phyloP scores from a whole-genome alignment of 495 filamentous ascomycete genomes.

The Hypoxylon trugodes region DNA sequence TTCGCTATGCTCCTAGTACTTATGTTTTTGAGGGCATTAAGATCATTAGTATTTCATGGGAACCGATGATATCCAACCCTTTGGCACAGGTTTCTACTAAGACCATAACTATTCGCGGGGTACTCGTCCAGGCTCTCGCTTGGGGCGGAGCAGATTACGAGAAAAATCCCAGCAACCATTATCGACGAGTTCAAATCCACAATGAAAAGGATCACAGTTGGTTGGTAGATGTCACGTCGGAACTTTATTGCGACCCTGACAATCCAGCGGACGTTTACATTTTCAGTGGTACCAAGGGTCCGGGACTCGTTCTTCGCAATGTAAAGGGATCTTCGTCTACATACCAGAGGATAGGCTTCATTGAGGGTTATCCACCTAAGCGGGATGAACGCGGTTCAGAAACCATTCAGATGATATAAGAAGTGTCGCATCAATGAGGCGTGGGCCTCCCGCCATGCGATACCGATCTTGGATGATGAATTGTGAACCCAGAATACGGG shows the following conservation, averaged over 20 bases:
- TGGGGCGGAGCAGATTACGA: slow-evolving; percentile 3
- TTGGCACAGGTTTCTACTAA: slow-evolving; percentile 9
- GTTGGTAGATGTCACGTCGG: slow-evolving; percentile 15
- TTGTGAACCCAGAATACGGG: too few species aligned
- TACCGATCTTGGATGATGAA: too few species aligned
- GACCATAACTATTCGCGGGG: not conserved
- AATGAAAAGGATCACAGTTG: not conserved
- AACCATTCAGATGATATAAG: slow-evolving; percentile 2
- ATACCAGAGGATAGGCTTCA: slow-evolving; percentile 11
- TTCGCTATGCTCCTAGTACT: not conserved
- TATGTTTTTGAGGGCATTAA: slow-evolving; percentile 11
- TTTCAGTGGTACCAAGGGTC: slow-evolving; percentile 11
- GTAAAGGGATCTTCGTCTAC: slow-evolving; percentile 11
- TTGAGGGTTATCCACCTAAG: slow-evolving; percentile 2
- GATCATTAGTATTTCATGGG: slow-evolving; percentile 6
- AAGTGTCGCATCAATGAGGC: not conserved
- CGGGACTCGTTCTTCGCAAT: slow-evolving; percentile 16
- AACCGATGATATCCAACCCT: not conserved
- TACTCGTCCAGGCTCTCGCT: slow-evolving; percentile 4
- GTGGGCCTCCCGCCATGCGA: too few species aligned
- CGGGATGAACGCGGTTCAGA: not conserved
- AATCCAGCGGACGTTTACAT: slow-evolving; percentile 11
- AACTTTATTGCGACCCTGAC: slow-evolving; percentile 1
- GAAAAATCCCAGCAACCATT: not conserved
- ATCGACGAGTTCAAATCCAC: not conserved